Base-by-base conservation (phyloP, 176 grass and related monocot genomes). In the Avena sativa region DNA sequence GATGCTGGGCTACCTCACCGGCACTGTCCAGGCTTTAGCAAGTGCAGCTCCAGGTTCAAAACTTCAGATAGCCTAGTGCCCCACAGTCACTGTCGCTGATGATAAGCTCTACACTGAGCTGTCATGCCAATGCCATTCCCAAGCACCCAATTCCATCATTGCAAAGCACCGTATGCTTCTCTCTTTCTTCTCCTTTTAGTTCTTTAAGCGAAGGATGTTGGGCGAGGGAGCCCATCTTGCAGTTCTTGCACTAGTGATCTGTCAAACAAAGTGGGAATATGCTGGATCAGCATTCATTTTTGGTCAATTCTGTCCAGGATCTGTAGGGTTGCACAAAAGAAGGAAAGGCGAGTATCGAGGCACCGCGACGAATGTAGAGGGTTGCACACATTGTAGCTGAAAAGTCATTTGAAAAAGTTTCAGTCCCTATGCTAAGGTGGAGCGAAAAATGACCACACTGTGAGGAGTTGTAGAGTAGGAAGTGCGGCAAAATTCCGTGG, bases 141-240 rank as follows among this genome's bases (percentile, higher is more conserved):
- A 57, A 1, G 48, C 74, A 86, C 74, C 53, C 34, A 6, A 28
- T 58, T 40, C 21, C 81, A 91, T 85, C 60, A 76, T 91, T 69
- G 51, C 60, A 68, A 76, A 88, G 83, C 21, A 81, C 51, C 82
- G 8, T 76, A 85, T 88, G 86, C 81, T 63, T 46, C 74, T 60
- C 50, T 32, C 58, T 76, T 58, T 80, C 5, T 53, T 88, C 11
- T 10, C 20, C 60, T 78, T 78, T 78, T 26, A 28, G 7, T 66
- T 84, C 66, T 80, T 84, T 91, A 91, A 83, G 15, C 26, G 47
- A 43, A 17, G 80, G 53, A 9, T 58, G 79, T 8, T 57, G 19
- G 46, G 64, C 48, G 32, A 12, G 26, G 75, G 83, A 38, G 26
- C 48, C 44, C 73, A 40, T 80, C 66, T 71, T 53, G 12, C 49